Percentiles rank a stretch among this genome's conserved stretches.
Evolutionary conservation across 2,329 filamentous ascomycete species (phyloP).

Genomic region (Arthroderma sp.): DNA sequence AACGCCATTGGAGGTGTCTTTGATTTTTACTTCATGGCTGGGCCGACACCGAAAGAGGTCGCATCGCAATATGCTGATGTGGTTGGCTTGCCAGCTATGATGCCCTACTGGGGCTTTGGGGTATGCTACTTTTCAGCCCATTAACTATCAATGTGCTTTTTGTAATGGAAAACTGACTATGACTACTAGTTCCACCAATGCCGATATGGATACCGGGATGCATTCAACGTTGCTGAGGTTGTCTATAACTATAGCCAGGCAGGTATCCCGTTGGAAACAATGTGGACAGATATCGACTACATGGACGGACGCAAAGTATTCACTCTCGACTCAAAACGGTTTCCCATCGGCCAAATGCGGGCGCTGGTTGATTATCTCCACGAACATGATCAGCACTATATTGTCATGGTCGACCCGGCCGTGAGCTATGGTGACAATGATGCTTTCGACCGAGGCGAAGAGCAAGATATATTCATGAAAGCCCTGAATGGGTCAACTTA

Average conservation of each 20-base stretch:
- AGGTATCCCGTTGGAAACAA: conserved; percentile 24
- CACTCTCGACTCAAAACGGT: conserved; percentile 37
- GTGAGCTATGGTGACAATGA: conserved; percentile 36
- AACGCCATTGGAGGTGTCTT: conserved; percentile 61
- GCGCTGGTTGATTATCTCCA: conserved; percentile 54
- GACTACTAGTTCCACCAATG: conserved; percentile 44
- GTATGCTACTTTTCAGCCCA: conserved; percentile 18
- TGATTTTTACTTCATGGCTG: conserved; percentile 53
- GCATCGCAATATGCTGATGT: conserved; percentile 45
- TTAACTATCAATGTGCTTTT: not conserved
- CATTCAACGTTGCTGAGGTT: conserved; percentile 24
- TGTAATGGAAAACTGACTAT: not conserved
- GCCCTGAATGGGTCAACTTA: conserved; percentile 41
- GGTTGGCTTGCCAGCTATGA: conserved; percentile 42
- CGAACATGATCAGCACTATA: conserved; percentile 48
- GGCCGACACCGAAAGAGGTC: conserved; percentile 43
- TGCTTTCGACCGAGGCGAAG: conserved; percentile 48
- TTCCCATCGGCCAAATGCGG: conserved; percentile 48
- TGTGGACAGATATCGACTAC: conserved; percentile 28
- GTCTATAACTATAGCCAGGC: conserved; percentile 25
- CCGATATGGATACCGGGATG: conserved; percentile 45
- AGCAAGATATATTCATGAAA: conserved; percentile 41
- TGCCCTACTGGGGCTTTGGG: conserved; percentile 50
- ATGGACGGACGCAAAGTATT: conserved; percentile 22
- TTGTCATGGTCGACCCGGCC: conserved; percentile 56